phyloP scores from a whole-genome alignment of 2,329 filamentous ascomycete genomes.

The Diaporthe caulivora region DNA sequence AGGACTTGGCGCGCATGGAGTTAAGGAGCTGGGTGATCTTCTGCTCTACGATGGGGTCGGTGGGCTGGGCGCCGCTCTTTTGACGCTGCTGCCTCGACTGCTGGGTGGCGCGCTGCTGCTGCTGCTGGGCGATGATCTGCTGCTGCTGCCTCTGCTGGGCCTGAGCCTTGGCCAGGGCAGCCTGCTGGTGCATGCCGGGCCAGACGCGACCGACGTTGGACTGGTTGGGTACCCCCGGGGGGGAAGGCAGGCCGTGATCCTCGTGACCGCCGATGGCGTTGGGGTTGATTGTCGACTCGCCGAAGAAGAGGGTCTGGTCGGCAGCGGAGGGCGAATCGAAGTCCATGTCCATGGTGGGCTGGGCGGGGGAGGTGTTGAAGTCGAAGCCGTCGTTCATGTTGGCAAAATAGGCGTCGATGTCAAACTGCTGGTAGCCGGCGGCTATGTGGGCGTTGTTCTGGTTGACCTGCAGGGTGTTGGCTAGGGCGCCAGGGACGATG shows the following conservation, averaged over 20 bases:
- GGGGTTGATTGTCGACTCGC: conserved; percentile 74
- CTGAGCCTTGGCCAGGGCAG: conserved; percentile 80
- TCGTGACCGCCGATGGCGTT: conserved; percentile 77
- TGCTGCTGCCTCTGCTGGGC: conserved; percentile 77
- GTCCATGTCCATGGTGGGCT: conserved; percentile 75
- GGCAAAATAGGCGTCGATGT: conserved; percentile 60
- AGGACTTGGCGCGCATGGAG: conserved; percentile 85
- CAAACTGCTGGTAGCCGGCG: conserved; percentile 63
- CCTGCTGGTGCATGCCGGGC: conserved; percentile 94
- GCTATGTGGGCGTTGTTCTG: conserved; percentile 65
- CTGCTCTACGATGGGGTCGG: conserved; percentile 85
- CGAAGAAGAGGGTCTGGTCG: conserved; percentile 74
- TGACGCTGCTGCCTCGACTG: conserved; percentile 58
- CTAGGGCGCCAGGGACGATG: conserved; percentile 85
- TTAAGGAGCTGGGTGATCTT: conserved; percentile 94
- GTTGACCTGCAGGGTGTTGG: conserved; percentile 83
- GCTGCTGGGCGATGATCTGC: conserved; percentile 70
- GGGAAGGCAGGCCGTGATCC: conserved; percentile 59
- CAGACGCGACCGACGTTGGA: conserved; percentile 80
- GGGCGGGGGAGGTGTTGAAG: conserved; percentile 77
- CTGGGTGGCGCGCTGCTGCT: conserved; percentile 59
- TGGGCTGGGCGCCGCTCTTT: conserved; percentile 63
- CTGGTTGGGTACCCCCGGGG: conserved; percentile 59
- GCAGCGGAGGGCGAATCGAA: conserved; percentile 68
- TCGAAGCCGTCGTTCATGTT: conserved; percentile 77